Evolutionary conservation across 2,329 filamentous ascomycete species (phyloP).

Genomic region (Colletotrichum godetiae): DNA sequence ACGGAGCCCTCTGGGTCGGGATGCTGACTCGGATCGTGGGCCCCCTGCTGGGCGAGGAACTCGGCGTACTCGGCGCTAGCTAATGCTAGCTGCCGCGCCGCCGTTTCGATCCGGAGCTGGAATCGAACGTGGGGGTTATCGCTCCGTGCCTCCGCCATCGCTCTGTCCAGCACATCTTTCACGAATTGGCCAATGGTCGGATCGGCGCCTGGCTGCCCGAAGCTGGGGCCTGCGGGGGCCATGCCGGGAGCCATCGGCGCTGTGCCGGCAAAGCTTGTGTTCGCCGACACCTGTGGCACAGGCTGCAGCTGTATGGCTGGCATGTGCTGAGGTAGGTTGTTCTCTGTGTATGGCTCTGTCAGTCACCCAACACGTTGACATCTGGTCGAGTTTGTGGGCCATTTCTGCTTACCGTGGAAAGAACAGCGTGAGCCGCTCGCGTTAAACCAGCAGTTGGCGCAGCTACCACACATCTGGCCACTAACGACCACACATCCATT

Average conservation of each 20-base stretch:
- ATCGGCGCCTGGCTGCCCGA: slow-evolving; percentile 27
- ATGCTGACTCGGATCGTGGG: slow-evolving; percentile 40
- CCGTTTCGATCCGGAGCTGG: slow-evolving; percentile 63
- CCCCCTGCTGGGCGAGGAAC: slow-evolving; percentile 44
- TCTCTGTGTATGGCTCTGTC: slow-evolving; percentile 47
- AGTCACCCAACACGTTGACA: background rate
- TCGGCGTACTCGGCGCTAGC: slow-evolving; percentile 65
- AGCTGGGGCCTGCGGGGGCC: slow-evolving; percentile 43
- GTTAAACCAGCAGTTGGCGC: slow-evolving; percentile 74
- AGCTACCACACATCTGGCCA: slow-evolving; percentile 71
- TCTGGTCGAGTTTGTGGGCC: background rate
- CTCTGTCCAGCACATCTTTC: slow-evolving; percentile 56
- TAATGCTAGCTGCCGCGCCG: slow-evolving; percentile 65
- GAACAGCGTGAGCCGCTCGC: slow-evolving; percentile 69
- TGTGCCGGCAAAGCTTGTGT: slow-evolving; percentile 44
- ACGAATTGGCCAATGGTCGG: slow-evolving; percentile 41
- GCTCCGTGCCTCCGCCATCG: slow-evolving; percentile 57
- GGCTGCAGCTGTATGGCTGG: slow-evolving; percentile 43
- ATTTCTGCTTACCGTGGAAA: slow-evolving; percentile 62
- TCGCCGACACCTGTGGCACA: slow-evolving; percentile 43
- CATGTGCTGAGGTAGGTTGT: slow-evolving; percentile 55
- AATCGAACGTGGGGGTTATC: slow-evolving; percentile 57
- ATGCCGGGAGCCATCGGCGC: slow-evolving; percentile 38
- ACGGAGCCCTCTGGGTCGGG: slow-evolving; percentile 35
- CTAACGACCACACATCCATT: slow-evolving; percentile 68